Evolutionary conservation across 352 stramenopile genomes (phyloP).

Genomic region (Aphanomyces stellatus): DNA sequence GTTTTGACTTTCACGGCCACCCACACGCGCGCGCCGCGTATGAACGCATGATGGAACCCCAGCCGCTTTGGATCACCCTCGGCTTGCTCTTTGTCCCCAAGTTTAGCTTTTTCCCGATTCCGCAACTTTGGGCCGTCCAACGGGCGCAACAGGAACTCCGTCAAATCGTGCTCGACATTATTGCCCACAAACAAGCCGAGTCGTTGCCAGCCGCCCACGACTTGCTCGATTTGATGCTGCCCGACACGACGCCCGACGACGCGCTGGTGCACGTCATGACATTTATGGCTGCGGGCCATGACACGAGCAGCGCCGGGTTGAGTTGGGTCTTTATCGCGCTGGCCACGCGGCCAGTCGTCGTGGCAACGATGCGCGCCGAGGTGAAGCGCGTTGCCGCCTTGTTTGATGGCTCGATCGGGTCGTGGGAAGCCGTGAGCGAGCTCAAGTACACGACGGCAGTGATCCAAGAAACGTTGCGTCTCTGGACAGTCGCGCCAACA

Average conservation of each 20-base stretch:
- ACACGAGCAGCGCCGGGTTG: neutral
- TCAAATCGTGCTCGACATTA: neutral
- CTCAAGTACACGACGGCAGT: conserved; percentile 38
- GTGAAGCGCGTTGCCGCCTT: conserved; percentile 27
- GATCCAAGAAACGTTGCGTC: conserved; percentile 36
- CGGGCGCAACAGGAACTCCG: neutral
- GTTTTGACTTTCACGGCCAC: neutral
- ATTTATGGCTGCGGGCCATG: conserved; percentile 27
- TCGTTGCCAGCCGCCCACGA: neutral
- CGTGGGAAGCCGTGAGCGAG: conserved; percentile 28
- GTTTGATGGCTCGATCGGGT: conserved; percentile 23
- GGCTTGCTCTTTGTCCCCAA: neutral
- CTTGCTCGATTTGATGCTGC: neutral
- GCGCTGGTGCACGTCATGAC: neutral
- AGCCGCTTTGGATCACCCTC: neutral
- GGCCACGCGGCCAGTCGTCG: neutral
- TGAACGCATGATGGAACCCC: neutral
- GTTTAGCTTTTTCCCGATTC: neutral
- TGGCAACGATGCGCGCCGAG: conserved; percentile 6
- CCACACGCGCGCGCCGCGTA: neutral
- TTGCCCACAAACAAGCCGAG: neutral
- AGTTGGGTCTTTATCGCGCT: neutral
- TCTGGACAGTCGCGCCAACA: conserved; percentile 30
- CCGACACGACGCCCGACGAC: neutral
- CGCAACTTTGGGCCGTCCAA: neutral